Conservation (phyloP, 2,329 filamentous ascomycete genomes). For the Gremmenia infestans region DNA sequence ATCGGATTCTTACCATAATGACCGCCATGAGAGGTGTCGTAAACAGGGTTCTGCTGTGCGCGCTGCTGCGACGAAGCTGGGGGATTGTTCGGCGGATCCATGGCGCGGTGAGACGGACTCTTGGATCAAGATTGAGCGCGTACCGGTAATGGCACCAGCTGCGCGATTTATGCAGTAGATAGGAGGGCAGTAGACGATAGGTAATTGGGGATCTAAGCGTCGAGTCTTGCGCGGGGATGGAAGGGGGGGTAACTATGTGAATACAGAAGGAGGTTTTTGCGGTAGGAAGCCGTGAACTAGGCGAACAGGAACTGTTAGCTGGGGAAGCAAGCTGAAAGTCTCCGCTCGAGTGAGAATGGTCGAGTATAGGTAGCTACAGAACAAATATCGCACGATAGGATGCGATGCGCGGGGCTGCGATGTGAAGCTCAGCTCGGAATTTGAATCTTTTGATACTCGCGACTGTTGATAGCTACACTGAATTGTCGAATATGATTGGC, state of each 20-base stretch:
- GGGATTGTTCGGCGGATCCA: constrained; percentile 49
- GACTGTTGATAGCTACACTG: not conserved
- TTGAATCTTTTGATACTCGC: not conserved
- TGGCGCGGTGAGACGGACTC: constrained; percentile 29
- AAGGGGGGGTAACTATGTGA: no score
- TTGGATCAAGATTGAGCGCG: not conserved
- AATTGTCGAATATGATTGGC: not conserved
- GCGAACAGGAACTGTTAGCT: no score
- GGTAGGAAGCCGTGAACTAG: no score
- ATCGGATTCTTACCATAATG: constrained; percentile 62
- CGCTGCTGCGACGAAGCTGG: constrained; percentile 52
- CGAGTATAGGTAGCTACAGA: no score
- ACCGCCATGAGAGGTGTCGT: constrained; percentile 68
- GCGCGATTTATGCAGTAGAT: not conserved
- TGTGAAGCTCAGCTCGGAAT: no score
- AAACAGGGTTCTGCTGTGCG: constrained; percentile 51
- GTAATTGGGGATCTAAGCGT: not conserved
- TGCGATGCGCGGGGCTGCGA: not conserved
- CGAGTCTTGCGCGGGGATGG: not conserved
- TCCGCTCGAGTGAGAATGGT: no score
- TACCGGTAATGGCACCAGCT: not conserved
- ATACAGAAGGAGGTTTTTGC: no score
- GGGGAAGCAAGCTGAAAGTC: no score
- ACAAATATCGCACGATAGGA: no score
- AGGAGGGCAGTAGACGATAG: not conserved